A percentile compares a stretch with the other conserved stretches of the same genome.
These are phyloP conservation scores for Cladosporium sp. DNA, from an alignment of 2,329 filamentous ascomycete genomes.

Conservation along the genomic window DNA sequence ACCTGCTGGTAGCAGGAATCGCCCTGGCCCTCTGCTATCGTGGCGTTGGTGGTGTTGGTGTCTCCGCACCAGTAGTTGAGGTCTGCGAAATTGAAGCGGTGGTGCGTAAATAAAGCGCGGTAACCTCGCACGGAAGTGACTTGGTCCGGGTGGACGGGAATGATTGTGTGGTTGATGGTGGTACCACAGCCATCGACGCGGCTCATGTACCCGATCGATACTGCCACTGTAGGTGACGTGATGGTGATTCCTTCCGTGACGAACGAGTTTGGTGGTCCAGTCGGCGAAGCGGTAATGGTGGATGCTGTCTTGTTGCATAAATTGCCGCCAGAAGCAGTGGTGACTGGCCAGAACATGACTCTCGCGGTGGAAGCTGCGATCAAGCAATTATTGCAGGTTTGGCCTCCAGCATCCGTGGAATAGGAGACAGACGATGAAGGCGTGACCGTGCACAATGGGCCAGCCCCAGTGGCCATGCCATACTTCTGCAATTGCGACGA, in stretches of 20 bases:
- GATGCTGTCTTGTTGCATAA: constrained; percentile 19
- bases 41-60: constrained; percentile 22
- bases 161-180: constrained; percentile 25
- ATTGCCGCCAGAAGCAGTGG: constrained; percentile 17
- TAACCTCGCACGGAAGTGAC: constrained; percentile 26
- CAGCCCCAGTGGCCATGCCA: neutral
- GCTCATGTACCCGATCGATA: constrained; percentile 22
- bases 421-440: constrained; percentile 19
- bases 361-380: constrained; percentile 21
- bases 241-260: constrained; percentile 30
- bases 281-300: constrained; percentile 22
- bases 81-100: constrained; percentile 28
- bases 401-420: constrained; percentile 3
- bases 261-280: constrained; percentile 26
- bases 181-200: constrained; percentile 28
- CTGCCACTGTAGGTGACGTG: constrained; percentile 27
- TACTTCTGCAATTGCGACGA: neutral
- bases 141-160: constrained; percentile 25
- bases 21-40: constrained; percentile 21
- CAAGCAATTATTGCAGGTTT: constrained; percentile 18
- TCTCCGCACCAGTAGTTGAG: constrained; percentile 29
- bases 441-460: constrained; percentile 21
- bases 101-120: constrained; percentile 21
- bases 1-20: constrained; percentile 31
- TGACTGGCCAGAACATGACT: constrained; percentile 30